These are phyloP conservation scores for Viola odorata DNA, from an alignment of 345 rosid genomes.

Conservation along the genomic window DNA sequence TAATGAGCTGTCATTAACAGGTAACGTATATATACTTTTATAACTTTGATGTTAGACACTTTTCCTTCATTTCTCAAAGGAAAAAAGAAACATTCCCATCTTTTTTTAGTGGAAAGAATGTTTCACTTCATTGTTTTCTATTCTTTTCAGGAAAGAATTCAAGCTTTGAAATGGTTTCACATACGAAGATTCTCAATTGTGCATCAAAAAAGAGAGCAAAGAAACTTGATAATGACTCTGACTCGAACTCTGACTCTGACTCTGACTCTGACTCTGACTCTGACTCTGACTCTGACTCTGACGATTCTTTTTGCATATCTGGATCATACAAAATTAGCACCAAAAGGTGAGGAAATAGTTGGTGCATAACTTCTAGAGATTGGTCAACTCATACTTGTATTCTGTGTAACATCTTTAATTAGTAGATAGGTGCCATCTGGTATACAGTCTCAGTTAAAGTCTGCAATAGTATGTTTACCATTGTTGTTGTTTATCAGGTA, in stretches of 20 bases:
- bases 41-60: neutral
- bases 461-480: too few relatives aligned
- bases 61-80: neutral
- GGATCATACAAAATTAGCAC: conserved; percentile 9
- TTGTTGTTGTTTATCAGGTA: conserved; percentile 20
- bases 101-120: too few relatives aligned
- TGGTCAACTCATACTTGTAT: too few relatives aligned
- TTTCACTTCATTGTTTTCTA: neutral
- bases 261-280: neutral
- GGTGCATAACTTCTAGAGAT: neutral
- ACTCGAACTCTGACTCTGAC: neutral
- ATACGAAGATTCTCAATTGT: conserved; percentile 16
- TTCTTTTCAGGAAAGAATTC: conserved; percentile 26
- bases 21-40: conserved; percentile 17
- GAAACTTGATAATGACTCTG: conserved; percentile 17
- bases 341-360: conserved; percentile 31
- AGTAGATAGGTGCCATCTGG: too few relatives aligned
- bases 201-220: conserved; percentile 12
- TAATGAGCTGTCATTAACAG: conserved; percentile 36
- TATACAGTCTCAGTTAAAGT: too few relatives aligned
- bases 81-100: neutral
- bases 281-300: conserved; percentile 4
- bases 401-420: too few relatives aligned
- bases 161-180: conserved; percentile 16
- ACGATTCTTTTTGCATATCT: neutral